phyloP scores from a whole-genome alignment of 257 asterid genomes.

The Solanum virginianum region DNA sequence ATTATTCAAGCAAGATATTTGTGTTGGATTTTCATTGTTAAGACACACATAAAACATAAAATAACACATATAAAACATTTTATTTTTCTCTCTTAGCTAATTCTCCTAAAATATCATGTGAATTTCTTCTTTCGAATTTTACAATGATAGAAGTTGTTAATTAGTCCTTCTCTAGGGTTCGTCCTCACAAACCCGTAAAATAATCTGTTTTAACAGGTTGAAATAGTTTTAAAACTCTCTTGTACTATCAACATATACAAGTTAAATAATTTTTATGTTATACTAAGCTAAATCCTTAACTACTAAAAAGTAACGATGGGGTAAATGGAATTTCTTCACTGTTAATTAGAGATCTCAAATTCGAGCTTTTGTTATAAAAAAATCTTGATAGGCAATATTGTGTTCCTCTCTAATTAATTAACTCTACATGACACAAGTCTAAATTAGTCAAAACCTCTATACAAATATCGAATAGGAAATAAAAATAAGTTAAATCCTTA shows the following conservation, averaged over 20 bases:
- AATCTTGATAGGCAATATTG: neutral
- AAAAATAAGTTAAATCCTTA: neutral
- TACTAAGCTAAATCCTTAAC: neutral
- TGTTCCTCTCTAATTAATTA: too few species aligned
- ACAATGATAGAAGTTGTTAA: too few species aligned
- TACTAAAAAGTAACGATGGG: neutral
- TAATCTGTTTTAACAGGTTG: too few species aligned
- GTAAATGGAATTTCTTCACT: neutral
- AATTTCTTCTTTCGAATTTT: neutral
- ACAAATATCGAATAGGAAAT: neutral
- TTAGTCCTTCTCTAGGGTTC: neutral
- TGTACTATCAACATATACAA: neutral
- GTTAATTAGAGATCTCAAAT: neutral
- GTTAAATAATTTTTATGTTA: neutral
- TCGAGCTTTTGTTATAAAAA: neutral
- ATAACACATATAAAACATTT: accelerated
- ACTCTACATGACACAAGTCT: neutral
- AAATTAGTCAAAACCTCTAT: neutral
- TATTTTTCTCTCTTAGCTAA: neutral
- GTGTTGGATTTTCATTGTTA: neutral
- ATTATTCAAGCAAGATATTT: neutral
- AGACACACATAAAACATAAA: too few species aligned
- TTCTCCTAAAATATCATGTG: neutral
- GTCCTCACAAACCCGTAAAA: too few species aligned
- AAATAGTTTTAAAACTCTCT: neutral